Conservation (phyloP, 371 early-diverging fungal species). For the Rhizopus stolonifer region DNA sequence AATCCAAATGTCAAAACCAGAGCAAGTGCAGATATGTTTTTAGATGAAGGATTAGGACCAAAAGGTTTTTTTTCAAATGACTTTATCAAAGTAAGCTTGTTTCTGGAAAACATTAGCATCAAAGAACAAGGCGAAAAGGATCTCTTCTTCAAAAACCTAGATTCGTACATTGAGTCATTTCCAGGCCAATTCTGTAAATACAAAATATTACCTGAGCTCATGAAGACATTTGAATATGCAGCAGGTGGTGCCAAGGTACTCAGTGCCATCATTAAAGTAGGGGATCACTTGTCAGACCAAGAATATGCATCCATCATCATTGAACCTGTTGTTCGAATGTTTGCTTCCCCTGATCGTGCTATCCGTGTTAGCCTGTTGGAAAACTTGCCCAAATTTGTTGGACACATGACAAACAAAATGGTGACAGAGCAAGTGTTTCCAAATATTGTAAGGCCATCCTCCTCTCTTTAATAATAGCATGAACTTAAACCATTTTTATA, state of each 20-base stretch:
- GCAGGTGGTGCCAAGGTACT: conserved; percentile 86
- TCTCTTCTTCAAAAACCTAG: conserved; percentile 69
- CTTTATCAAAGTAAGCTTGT: conserved; percentile 75
- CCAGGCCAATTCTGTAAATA: conserved; percentile 82
- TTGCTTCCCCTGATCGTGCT: conserved; percentile 85
- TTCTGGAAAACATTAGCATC: conserved; percentile 85
- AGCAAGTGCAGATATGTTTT: conserved; percentile 64
- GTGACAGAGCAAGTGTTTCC: conserved; percentile 87
- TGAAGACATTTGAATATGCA: conserved; percentile 92
- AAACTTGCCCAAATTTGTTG: conserved; percentile 69
- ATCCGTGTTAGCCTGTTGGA: conserved; percentile 87
- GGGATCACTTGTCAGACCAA: conserved; percentile 63
- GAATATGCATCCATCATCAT: conserved; percentile 74
- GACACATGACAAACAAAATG: conserved; percentile 66
- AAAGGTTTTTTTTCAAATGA: conserved; percentile 77
- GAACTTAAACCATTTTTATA: neutral
- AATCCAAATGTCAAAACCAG: conserved; percentile 57
- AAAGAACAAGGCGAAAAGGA: conserved; percentile 84
- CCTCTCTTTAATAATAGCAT: neutral
- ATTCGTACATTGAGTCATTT: conserved; percentile 62
- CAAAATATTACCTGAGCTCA: conserved; percentile 89
- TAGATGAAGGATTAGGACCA: conserved; percentile 62
- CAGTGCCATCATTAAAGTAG: conserved; percentile 82
- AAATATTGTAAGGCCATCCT: conserved; percentile 60
- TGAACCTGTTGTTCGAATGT: conserved; percentile 80